Percentiles rank a stretch among this genome's conserved stretches.
These are phyloP conservation scores for Trichoderma sp. DNA, from an alignment of 2,329 filamentous ascomycete genomes.

Conservation along the genomic window DNA sequence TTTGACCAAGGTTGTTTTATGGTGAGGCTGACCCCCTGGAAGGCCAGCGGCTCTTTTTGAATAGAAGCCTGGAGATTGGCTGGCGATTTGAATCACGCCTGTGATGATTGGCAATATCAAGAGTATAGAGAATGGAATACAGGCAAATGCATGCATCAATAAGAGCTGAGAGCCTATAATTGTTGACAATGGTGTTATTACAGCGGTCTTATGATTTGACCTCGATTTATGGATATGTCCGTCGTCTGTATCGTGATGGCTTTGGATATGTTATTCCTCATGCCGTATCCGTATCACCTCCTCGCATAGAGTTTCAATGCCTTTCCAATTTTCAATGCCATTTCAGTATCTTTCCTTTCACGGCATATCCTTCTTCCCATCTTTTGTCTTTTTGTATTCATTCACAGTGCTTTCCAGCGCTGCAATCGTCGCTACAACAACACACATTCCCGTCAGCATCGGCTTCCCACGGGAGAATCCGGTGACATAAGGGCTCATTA, in stretches of 20 bases:
- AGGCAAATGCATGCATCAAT: background rate
- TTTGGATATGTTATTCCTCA: background rate
- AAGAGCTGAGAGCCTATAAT: background rate
- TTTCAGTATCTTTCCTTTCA: background rate
- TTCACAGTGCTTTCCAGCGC: conserved; percentile 17
- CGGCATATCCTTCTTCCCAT: background rate
- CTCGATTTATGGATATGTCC: background rate
- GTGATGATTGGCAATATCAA: background rate
- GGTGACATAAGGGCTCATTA: background rate
- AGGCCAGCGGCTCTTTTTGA: background rate
- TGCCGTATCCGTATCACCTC: background rate
- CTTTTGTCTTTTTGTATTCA: conserved; percentile 11
- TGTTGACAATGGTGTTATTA: background rate
- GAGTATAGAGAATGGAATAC: background rate
- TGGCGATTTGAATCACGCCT: background rate
- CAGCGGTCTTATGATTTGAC: background rate
- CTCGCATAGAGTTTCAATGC: background rate
- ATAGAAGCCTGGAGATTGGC: conserved; percentile 1
- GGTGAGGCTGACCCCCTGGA: background rate
- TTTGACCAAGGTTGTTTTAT: background rate
- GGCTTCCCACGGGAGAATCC: background rate
- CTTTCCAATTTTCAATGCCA: background rate
- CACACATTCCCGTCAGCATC: background rate
- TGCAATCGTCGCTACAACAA: conserved; percentile 14
- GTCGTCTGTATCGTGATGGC: background rate